Base-by-base conservation (phyloP, 805 yeast genomes). In the Starmerella geochares region DNA sequence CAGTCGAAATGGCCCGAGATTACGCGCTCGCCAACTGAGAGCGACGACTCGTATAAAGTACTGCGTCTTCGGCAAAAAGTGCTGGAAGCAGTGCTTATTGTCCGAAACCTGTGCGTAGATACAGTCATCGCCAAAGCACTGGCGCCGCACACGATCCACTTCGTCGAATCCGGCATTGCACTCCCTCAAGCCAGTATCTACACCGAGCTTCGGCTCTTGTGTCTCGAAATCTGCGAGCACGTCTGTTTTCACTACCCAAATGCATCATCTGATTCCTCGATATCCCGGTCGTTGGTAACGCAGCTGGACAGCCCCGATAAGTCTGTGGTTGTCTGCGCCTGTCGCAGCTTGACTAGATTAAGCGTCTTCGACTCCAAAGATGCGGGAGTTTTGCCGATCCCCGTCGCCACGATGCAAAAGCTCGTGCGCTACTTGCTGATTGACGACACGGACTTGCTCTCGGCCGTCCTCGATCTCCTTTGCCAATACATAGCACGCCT, bases 41-140 rank as follows among this genome's bases (percentile, higher is more conserved):
- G 14, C 24, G 58, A 54, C 42, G 54, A 50, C 41, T 27, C 41
- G 20, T 50, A 52, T 44, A 54, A 28, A 10, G 27, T 29, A 17
- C 50, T 56, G 24, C 20, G 44, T 17, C 31, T n/a, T 20, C 61
- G 64, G 13, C 66, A 62, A 43, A 59, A 58, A 40, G 60, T 63
- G 32, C 60, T 74, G 8, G 78, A 75, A 60, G 72, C 82, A 7
- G 72, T 81, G 58, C 70, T 92, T 38, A 76, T 84, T 17, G 68
- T 92, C 50, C 74, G 97, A 61, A 92, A 92, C 65, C 67, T 85
- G 41, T 77, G 85, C 2, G 94, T 90, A 62, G 95, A 87, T 63
- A 75, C 83, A 11, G 82, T 76, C 40, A 83, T 86, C 60, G 92
- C 94, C 37, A 86, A 83, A 62, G 72, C 81, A 60, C 67, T 92